A percentile compares a stretch with the other conserved stretches of the same genome.
phyloP scores from a whole-genome alignment of 176 grass and related monocot genomes.

The Canna indica region DNA sequence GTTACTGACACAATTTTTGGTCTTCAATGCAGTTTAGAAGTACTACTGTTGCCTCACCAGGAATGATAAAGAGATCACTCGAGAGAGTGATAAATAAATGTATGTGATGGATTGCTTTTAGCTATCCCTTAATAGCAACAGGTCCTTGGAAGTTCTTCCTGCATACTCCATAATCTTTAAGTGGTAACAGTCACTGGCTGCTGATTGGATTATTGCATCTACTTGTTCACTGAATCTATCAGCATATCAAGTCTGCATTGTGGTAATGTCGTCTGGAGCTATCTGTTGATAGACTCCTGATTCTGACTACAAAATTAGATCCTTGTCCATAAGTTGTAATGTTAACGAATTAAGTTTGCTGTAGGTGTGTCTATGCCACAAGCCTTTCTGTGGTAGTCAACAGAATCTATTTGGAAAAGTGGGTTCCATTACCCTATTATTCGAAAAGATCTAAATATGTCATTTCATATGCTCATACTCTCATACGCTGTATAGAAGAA shows the following conservation, averaged over 20 bases:
- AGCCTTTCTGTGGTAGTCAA: too few species aligned
- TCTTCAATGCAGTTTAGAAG: constrained; percentile 30
- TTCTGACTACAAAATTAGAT: neutral
- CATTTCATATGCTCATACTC: too few species aligned
- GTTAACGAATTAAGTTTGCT: too few species aligned
- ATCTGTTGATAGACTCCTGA: neutral
- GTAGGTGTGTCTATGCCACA: too few species aligned
- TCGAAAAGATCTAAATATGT: too few species aligned
- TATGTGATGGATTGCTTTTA: neutral
- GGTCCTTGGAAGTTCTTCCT: too few species aligned
- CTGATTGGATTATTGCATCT: neutral
- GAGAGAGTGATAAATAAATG: constrained; percentile 31
- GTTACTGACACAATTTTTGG: neutral
- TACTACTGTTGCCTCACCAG: constrained; percentile 24
- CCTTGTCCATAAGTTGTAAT: neutral
- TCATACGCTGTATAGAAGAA: too few species aligned
- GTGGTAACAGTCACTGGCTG: neutral
- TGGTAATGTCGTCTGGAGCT: neutral
- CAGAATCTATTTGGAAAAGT: too few species aligned
- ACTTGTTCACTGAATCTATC: neutral
- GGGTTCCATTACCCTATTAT: too few species aligned
- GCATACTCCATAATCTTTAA: too few species aligned
- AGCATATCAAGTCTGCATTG: neutral
- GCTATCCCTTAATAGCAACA: too few species aligned
- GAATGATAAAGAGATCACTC: constrained; percentile 52